phyloP scores from a whole-genome alignment of 139 green algal genomes.

The Parachlorella kessleri region DNA sequence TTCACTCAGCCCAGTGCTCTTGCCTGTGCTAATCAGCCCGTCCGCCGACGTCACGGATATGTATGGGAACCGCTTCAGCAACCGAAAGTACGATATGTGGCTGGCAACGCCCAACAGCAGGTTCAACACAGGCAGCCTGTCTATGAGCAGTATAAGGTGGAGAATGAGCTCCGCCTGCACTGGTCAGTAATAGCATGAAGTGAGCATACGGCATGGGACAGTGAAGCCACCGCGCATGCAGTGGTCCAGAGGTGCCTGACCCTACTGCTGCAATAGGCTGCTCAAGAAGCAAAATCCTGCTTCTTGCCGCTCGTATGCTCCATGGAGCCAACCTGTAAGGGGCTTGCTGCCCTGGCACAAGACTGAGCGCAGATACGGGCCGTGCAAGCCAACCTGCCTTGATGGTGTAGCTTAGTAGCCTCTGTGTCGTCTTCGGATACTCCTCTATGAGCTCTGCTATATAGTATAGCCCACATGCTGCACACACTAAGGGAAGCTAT shows the following conservation, averaged over 20 bases:
- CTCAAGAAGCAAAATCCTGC: too few relatives aligned
- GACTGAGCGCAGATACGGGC: too few relatives aligned
- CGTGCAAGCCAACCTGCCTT: too few relatives aligned
- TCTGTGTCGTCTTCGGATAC: conserved; percentile 43
- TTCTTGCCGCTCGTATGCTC: too few relatives aligned
- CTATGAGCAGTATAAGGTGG: conserved; percentile 44
- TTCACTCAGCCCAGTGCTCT: too few relatives aligned
- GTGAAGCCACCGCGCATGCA: not conserved
- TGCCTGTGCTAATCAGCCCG: conserved; percentile 23
- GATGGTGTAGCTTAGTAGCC: conserved; percentile 32
- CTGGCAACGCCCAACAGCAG: conserved; percentile 19
- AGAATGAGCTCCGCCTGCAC: conserved; percentile 31
- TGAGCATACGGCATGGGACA: not conserved
- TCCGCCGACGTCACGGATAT: conserved; percentile 23
- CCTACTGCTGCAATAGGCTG: too few relatives aligned
- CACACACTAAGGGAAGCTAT: not conserved
- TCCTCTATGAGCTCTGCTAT: conserved; percentile 58
- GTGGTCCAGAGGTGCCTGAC: too few relatives aligned
- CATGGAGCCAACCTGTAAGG: too few relatives aligned
- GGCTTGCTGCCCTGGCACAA: too few relatives aligned
- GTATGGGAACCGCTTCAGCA: conserved; percentile 49
- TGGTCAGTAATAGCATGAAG: not conserved
- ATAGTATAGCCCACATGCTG: conserved; percentile 58
- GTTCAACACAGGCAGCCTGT: conserved; percentile 36
- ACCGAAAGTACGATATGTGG: conserved; percentile 40